phyloP scores from a whole-genome alignment of 2,329 filamentous ascomycete species.

The Phaeophleospora eucalypticola region DNA sequence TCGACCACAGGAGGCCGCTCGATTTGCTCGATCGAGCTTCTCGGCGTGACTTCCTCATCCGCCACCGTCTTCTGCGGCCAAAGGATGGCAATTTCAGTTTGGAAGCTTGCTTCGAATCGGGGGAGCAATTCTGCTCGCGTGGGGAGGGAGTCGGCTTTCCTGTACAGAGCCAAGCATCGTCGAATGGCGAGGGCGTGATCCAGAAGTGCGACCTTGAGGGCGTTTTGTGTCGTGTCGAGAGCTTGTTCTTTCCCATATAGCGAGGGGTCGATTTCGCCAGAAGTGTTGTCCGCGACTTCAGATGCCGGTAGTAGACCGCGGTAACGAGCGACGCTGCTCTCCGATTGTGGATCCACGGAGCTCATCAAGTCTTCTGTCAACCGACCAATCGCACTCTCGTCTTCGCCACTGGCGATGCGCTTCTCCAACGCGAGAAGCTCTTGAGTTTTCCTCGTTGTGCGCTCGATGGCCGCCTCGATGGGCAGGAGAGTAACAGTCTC shows the following conservation, averaged over 20 bases:
- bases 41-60: slow-evolving; percentile 20
- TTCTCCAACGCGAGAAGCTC: slow-evolving; percentile 76
- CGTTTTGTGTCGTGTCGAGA: slow-evolving; percentile 62
- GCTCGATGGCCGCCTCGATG: slow-evolving; percentile 83
- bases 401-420: slow-evolving; percentile 57
- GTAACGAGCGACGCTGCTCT: slow-evolving; percentile 76
- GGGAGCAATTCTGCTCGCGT: slow-evolving; percentile 31
- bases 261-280: slow-evolving; percentile 32
- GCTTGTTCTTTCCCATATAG: slow-evolving; percentile 31
- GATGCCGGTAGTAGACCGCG: slow-evolving; percentile 63
- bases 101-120: slow-evolving; percentile 44
- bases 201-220: slow-evolving; percentile 77
- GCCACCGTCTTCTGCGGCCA: slow-evolving; percentile 32
- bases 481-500: slow-evolving; percentile 66
- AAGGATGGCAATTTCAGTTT: slow-evolving; percentile 40
- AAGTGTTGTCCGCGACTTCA: slow-evolving; percentile 38
- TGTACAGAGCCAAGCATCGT: slow-evolving; percentile 65
- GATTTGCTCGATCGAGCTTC: slow-evolving; percentile 16
- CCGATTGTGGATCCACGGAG: slow-evolving; percentile 68
- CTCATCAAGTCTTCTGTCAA: slow-evolving; percentile 73
- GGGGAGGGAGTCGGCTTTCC: slow-evolving; percentile 58
- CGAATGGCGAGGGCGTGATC: slow-evolving; percentile 88
- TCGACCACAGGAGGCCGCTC: slow-evolving; percentile 8
- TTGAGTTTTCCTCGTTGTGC: slow-evolving; percentile 83
- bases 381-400: slow-evolving; percentile 58